Evolutionary conservation across 192 early-diverging fungal genomes (phyloP), one percentile per base, ranked within the genome.

Genomic region (Umbelopsis vinacea): DNA sequence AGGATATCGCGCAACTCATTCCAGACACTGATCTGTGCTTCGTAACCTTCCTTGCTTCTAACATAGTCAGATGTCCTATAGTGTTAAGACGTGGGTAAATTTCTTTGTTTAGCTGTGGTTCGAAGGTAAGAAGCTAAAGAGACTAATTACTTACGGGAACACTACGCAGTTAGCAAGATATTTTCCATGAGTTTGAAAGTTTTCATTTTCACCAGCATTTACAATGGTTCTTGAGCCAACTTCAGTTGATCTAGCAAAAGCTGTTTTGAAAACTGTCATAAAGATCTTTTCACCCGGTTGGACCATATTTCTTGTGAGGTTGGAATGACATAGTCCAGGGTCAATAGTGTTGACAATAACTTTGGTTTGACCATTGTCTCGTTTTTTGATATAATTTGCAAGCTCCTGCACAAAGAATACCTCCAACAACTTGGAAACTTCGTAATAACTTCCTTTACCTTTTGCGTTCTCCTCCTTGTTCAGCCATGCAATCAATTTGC

Each of bases 101-200:
- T 12, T 11, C 29, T 29, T 29, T 29, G 29, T 3, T 3, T 29
- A 2, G 29, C 3, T 3, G 29, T 29, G 29, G 1, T 2, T 29
- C 29, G 29, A 29, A 29, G 1, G 29, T 29, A 29, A 29, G 3
- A 29, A 29, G 29, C 29, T 29, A 29, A 3, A 29, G 29, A 29
- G 29, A 29, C 3, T 29, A 29, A n/a, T n/a, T 35, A 63, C 57
- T 37, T 63, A 38, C 57, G 33, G 57, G 33, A n/a, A 63, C 6
- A 63, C 57, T 6, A 37, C 26, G 7, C 57, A 63, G 12, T 29
- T 37, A 6, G 19, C 26, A 5, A 63, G 33, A n/a, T 37, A 63
- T n/a, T 63, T 63, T 17, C 57, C 57, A 63, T 63, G 57, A 19
- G 57, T 63, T 2, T 63, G 29, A 37, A 63, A 63, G 33, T 63